Conservation (phyloP, 2,329 filamentous ascomycete species). For the Alternaria sp. region DNA sequence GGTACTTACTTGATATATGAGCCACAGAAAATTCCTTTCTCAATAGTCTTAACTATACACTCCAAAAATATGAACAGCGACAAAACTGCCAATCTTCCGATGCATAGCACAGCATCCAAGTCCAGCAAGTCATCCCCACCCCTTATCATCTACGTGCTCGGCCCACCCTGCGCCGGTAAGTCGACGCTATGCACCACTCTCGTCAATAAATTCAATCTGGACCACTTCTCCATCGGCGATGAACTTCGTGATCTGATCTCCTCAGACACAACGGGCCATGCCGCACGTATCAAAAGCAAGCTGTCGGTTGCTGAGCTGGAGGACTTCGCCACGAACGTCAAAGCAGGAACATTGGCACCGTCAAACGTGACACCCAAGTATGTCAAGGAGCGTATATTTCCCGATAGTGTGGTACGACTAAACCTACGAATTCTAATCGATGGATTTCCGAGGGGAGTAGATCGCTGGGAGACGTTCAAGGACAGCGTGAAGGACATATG, state of each 20-base stretch:
- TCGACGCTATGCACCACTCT: slow-evolving; percentile 18
- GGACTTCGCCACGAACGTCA: slow-evolving; percentile 4
- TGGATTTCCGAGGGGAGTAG: slow-evolving; percentile 17
- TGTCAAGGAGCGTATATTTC: slow-evolving; percentile 17
- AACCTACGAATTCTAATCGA: slow-evolving; percentile 15
- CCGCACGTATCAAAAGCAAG: slow-evolving; percentile 10
- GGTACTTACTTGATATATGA: neutral
- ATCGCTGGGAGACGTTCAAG: slow-evolving; percentile 14
- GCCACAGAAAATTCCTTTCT: neutral
- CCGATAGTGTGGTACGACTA: neutral
- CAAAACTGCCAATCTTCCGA: neutral
- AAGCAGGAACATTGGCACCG: slow-evolving; percentile 12
- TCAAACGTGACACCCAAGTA: slow-evolving; percentile 12
- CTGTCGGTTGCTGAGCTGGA: slow-evolving; percentile 9
- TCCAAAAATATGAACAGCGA: neutral
- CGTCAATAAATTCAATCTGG: slow-evolving; percentile 9
- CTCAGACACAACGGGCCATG: slow-evolving; percentile 1
- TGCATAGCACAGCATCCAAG: neutral
- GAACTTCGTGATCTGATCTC: slow-evolving; percentile 18
- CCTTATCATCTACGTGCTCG: slow-evolving; percentile 18
- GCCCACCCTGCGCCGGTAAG: slow-evolving; percentile 23
- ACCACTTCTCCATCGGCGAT: slow-evolving; percentile 20
- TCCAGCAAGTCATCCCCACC: neutral
- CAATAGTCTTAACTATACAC: neutral
- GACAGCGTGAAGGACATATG: slow-evolving; percentile 9